Percentiles rank a stretch among this genome's conserved stretches.
These are phyloP conservation scores for Sporothrix phasma DNA, from an alignment of 2,329 filamentous ascomycete genomes.

Conservation along the genomic window DNA sequence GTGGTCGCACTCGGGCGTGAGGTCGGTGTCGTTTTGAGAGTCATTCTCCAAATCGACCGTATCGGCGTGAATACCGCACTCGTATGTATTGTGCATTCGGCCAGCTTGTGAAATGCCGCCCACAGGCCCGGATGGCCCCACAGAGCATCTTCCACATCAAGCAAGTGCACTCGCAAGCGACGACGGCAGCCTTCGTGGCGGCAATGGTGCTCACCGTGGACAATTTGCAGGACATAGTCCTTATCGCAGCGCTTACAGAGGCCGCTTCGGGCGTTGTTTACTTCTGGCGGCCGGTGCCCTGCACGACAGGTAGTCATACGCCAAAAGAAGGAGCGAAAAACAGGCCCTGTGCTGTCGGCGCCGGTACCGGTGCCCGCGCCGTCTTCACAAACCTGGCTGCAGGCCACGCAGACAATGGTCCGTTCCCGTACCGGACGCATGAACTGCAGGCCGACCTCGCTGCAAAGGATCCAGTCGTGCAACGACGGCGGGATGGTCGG, in stretches of 20 bases:
- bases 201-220: neutral
- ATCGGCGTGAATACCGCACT: constrained; percentile 2
- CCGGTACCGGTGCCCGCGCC: neutral
- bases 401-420: neutral
- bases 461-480: constrained; percentile 1
- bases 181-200: neutral
- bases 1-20: neutral
- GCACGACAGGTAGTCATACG: neutral
- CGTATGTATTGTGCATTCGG: neutral
- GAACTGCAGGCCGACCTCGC: constrained; percentile 4
- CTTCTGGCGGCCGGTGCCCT: neutral
- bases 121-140: neutral
- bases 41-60: neutral
- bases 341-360: neutral
- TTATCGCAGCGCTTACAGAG: constrained; percentile 3
- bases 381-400: neutral
- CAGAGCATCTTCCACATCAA: neutral
- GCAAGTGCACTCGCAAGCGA: neutral
- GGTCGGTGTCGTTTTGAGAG: neutral
- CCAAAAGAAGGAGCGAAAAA: constrained; percentile 5
- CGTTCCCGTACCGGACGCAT: neutral
- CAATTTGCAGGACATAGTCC: neutral
- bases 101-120: neutral
- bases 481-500: neutral
- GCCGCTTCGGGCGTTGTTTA: neutral